Base-by-base conservation (phyloP, 148 eudicot genomes). In the Amaranthus cruentus region DNA sequence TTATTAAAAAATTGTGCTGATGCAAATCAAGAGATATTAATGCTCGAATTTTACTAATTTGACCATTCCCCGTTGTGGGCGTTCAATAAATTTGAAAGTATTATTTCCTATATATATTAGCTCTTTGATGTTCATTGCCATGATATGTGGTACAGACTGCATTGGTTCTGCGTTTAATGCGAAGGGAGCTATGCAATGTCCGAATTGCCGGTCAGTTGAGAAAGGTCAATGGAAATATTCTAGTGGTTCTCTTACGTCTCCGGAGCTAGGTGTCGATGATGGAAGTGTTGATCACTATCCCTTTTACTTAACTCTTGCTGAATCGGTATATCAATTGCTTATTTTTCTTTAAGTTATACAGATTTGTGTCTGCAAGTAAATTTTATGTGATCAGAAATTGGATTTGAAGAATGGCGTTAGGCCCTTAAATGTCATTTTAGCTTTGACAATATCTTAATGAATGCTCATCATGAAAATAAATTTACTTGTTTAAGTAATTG, bases 131-230 rank as follows among this genome's bases (percentile, higher is more conserved):
- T 48, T 72, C 55, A 73, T 18, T 72, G 42, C 72, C 18, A 54
- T 60, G 77, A 73, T 42, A 50, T 55, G 18, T 21, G 72, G 62
- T 76, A 47, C 90, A 91, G 96, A 88, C 76, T 91, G 93, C 84
- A 91, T 91, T 55, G 96, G 93, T 11, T 91, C 96, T 43, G 89
- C 89, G 62, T 91, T 91, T 64, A 91, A 91, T 68, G 62, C 73
- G 68, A 91, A 87, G 79, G 93, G 91, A 77, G 78, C 62, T 65
- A 91, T 88, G 96, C 89, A 88, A 82, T 91, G 96, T 84, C 96
- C 96, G 47, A 91, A 88, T 69, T 91, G 96, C 76, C 85, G 89
- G n/a, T 78, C 81, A 70, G 75, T 85, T 75, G 96, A 91, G 87
- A 72, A 76, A 51, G 91, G 96, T 55, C 84, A 78, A 65, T 91